Conservation (phyloP, 23 red algal genomes). For the Agarophyton chilense region DNA sequence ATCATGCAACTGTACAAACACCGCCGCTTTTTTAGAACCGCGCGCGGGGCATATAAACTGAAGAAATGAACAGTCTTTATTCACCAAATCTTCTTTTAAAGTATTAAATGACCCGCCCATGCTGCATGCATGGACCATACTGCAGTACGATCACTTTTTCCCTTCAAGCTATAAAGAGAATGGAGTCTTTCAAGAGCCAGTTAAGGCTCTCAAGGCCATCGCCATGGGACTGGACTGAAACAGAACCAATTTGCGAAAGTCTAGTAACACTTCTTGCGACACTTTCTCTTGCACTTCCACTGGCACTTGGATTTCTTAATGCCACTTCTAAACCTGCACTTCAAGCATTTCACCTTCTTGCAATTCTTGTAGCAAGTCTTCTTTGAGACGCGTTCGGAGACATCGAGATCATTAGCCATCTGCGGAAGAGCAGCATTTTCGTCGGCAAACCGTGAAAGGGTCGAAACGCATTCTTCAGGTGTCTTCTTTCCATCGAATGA, state of each 20-base stretch:
- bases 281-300: slow-evolving; percentile 37
- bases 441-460: slow-evolving; percentile 7
- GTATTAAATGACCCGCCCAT: too few relatives aligned
- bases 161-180: too few relatives aligned
- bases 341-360: slow-evolving; percentile 11
- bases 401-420: background rate
- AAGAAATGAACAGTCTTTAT: too few relatives aligned
- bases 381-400: background rate
- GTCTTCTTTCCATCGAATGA: slow-evolving; percentile 11
- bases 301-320: slow-evolving; percentile 19
- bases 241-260: background rate
- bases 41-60: too few relatives aligned
- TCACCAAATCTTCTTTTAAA: too few relatives aligned
- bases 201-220: too few relatives aligned
- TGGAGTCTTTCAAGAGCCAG: too few relatives aligned
- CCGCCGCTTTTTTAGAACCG: too few relatives aligned
- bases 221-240: background rate
- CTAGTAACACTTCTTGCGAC: slow-evolving; percentile 1
- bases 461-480: slow-evolving; percentile 5
- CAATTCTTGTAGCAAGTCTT: slow-evolving; percentile 8
- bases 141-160: too few relatives aligned
- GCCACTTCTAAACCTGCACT: slow-evolving; percentile 10
- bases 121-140: too few relatives aligned
- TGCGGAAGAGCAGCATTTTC: background rate
- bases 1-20: too few relatives aligned